Percentiles rank a stretch among this genome's conserved stretches.
Conservation (phyloP, 2,329 filamentous ascomycete species). For the Sordariomycetes sp. region DNA sequence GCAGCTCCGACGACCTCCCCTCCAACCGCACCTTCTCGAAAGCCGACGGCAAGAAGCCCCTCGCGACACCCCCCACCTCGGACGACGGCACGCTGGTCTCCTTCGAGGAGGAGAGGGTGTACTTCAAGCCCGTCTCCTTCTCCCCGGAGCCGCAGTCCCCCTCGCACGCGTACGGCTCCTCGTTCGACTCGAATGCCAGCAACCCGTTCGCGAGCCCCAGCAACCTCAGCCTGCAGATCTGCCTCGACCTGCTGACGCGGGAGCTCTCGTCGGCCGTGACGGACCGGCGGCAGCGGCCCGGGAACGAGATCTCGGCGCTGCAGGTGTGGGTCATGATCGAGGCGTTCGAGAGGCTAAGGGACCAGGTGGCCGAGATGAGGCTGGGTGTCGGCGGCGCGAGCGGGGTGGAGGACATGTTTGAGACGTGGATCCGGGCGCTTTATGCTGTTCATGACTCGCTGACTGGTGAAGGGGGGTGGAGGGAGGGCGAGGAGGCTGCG, state of each 20-base stretch:
- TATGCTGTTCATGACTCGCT: slow-evolving; percentile 33
- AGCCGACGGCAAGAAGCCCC: not conserved
- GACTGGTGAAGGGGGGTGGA: slow-evolving; percentile 10
- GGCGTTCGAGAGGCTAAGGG: slow-evolving; percentile 42
- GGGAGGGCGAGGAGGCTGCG: not conserved
- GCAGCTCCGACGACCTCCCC: slow-evolving; percentile 1
- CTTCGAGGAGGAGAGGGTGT: slow-evolving; percentile 34
- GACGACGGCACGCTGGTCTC: slow-evolving; percentile 35
- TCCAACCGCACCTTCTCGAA: not conserved
- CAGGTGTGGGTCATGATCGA: slow-evolving; percentile 49
- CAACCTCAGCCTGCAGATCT: slow-evolving; percentile 36
- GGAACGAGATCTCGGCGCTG: slow-evolving; percentile 28
- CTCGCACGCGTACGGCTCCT: slow-evolving; percentile 8
- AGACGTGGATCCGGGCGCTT: slow-evolving; percentile 39
- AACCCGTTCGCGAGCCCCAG: slow-evolving; percentile 13
- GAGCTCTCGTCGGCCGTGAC: slow-evolving; percentile 34
- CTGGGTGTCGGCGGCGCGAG: slow-evolving; percentile 18
- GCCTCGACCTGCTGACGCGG: slow-evolving; percentile 36
- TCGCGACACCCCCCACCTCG: slow-evolving; percentile 21
- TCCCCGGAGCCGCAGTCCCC: slow-evolving; percentile 22
- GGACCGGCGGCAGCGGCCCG: slow-evolving; percentile 11
- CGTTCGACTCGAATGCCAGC: slow-evolving; percentile 3
- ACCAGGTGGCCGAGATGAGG: slow-evolving; percentile 27
- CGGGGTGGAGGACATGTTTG: slow-evolving; percentile 27
- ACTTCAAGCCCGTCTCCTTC: slow-evolving; percentile 33